Evolutionary conservation across 2,329 filamentous ascomycete genomes (phyloP).

Genomic region (Calonectria pteridis): DNA sequence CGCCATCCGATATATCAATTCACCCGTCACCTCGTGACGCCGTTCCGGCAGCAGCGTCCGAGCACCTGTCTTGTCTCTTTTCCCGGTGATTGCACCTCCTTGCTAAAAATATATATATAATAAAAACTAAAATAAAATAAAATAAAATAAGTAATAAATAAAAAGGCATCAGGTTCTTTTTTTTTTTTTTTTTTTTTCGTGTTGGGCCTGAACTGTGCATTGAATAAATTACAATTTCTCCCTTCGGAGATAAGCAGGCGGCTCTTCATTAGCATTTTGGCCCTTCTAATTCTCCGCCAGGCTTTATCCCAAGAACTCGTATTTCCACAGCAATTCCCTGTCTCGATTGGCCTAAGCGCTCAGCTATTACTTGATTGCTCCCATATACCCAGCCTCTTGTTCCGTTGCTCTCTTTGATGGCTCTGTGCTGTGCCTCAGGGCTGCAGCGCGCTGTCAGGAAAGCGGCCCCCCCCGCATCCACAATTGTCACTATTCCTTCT

Average conservation of each 20-base stretch:
- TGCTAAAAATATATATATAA: no score
- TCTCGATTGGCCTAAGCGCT: constrained; percentile 5
- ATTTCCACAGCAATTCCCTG: constrained; percentile 5
- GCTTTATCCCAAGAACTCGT: neutral
- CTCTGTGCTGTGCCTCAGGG: constrained; percentile 13
- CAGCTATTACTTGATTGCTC: neutral
- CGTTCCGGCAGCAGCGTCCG: neutral
- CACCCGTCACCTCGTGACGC: neutral
- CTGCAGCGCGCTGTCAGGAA: neutral
- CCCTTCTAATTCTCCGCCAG: neutral
- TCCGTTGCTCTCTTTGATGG: neutral
- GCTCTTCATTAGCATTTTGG: neutral
- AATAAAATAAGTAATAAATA: no score
- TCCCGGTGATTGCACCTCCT: neutral
- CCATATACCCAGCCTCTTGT: neutral
- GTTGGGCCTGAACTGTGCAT: neutral
- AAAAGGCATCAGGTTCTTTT: neutral
- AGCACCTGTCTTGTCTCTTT: neutral
- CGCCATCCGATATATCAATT: neutral
- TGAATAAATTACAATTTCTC: neutral
- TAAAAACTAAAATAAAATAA: no score
- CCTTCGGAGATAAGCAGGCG: neutral
- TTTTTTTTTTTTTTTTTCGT: neutral
- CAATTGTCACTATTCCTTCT: neutral
- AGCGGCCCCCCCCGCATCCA: constrained; percentile 5